Evolutionary conservation across 345 rosid genomes (phyloP).

Genomic region (Moricandia moricandioides): DNA sequence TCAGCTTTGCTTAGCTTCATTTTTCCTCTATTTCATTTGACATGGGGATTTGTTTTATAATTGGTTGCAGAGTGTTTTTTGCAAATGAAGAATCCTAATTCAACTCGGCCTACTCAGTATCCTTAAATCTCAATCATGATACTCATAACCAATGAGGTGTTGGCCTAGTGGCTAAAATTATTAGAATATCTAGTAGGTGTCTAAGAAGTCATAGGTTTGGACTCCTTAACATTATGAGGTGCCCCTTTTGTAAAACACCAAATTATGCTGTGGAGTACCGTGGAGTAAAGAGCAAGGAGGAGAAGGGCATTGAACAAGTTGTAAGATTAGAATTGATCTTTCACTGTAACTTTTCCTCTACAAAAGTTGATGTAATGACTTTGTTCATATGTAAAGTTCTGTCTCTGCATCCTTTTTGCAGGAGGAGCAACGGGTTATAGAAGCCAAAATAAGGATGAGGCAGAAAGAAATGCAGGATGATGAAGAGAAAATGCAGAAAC

Average conservation of each 20-base stretch:
- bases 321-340: slow-evolving; percentile 47
- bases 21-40: neutral
- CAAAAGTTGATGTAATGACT: neutral
- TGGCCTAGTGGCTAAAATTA: neutral
- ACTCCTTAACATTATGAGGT: slow-evolving; percentile 73
- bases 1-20: neutral
- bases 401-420: slow-evolving; percentile 28
- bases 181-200: neutral
- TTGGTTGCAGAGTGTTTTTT: slow-evolving; percentile 85
- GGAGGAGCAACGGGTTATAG: slow-evolving; percentile 98
- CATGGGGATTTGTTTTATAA: slow-evolving; percentile 8
- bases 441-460: slow-evolving; percentile 89
- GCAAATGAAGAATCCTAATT: slow-evolving; percentile 97
- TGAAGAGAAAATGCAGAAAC: slow-evolving; percentile 80
- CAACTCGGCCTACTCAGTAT: slow-evolving; percentile 96
- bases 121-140: slow-evolving; percentile 43
- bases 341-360: slow-evolving; percentile 1
- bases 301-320: slow-evolving; percentile 91
- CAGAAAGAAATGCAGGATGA: slow-evolving; percentile 88
- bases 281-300: slow-evolving; percentile 92
- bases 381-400: neutral
- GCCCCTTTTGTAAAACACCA: slow-evolving; percentile 95
- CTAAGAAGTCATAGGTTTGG: neutral
- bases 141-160: neutral
- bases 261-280: slow-evolving; percentile 96